phyloP scores from a whole-genome alignment of 441 rosid species.

The Populus hybrid region DNA sequence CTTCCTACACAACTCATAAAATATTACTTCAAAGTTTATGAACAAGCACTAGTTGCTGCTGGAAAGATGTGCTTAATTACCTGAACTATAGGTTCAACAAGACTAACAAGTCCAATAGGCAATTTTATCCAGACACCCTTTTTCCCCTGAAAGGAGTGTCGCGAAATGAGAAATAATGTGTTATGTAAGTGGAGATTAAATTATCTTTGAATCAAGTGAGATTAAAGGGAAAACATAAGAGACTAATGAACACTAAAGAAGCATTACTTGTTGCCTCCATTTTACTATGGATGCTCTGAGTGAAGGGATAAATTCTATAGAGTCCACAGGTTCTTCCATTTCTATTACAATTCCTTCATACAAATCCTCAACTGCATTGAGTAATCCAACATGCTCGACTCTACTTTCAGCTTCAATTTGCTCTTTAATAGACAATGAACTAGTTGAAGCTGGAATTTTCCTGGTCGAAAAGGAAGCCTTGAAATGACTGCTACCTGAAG shows the following conservation, averaged over 20 bases:
- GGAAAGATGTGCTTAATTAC: constrained; percentile 25
- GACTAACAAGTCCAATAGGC: constrained; percentile 40
- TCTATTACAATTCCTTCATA: constrained; percentile 31
- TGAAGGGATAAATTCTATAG: constrained; percentile 21
- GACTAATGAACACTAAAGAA: background rate
- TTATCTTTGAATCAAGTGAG: background rate
- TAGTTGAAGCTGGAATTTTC: constrained; percentile 23
- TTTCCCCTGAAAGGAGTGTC: constrained; percentile 40
- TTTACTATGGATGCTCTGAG: constrained; percentile 37
- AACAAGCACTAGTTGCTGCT: background rate
- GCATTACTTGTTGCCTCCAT: constrained; percentile 37
- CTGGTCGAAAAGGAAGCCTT: constrained; percentile 1
- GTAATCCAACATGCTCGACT: constrained; percentile 23
- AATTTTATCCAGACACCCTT: constrained; percentile 57
- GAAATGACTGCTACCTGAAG: background rate
- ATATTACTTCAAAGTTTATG: background rate
- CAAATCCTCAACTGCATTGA: constrained; percentile 25
- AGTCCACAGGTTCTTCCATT: constrained; percentile 26
- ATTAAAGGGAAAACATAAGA: background rate
- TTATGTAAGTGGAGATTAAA: background rate
- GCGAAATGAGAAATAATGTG: no score
- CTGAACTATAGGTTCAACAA: constrained; percentile 53
- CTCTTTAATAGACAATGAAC: constrained; percentile 12
- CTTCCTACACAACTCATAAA: constrained; percentile 44
- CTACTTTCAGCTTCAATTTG: constrained; percentile 8